Evolutionary conservation across 2,329 filamentous ascomycete genomes (phyloP).

Genomic region (Talaromyces amestolkiae): DNA sequence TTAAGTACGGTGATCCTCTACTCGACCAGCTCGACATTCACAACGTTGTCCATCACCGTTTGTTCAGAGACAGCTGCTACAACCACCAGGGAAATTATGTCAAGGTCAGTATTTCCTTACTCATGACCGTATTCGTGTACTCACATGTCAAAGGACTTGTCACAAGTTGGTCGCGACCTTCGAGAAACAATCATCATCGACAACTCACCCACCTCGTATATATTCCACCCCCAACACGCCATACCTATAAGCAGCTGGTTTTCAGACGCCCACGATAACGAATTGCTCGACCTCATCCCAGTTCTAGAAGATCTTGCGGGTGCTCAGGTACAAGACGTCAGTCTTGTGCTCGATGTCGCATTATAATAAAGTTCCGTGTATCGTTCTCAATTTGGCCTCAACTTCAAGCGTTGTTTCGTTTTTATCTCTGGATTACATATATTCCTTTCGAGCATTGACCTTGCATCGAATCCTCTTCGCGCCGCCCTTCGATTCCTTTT

Average conservation of each 20-base stretch:
- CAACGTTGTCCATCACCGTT: conserved; percentile 87
- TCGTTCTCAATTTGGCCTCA: conserved; percentile 13
- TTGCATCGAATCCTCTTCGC: conserved; percentile 1
- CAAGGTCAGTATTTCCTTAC: conserved; percentile 55
- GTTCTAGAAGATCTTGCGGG: conserved; percentile 96
- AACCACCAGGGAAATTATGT: conserved; percentile 99
- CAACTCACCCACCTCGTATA: conserved; percentile 98
- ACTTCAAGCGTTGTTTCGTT: conserved; percentile 28
- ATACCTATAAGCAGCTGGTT: conserved; percentile 99
- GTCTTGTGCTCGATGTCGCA: conserved; percentile 89
- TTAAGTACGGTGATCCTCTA: conserved; percentile 88
- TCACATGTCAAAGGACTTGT: conserved; percentile 67
- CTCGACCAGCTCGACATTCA: conserved; percentile 97
- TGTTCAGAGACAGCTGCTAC: conserved; percentile 98
- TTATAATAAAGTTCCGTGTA: conserved; percentile 48
- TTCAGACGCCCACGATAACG: conserved; percentile 98
- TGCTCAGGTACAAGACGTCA: conserved; percentile 87
- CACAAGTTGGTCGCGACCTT: conserved; percentile 91
- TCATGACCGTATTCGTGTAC: neutral
- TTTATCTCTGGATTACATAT: conserved; percentile 4
- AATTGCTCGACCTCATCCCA: conserved; percentile 93
- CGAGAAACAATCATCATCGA: conserved; percentile 99
- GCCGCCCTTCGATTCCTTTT: neutral
- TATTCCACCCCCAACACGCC: conserved; percentile 98
- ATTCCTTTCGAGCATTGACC: conserved; percentile 11